Percentiles rank a stretch among this genome's conserved stretches.
Evolutionary conservation across 1,284 basidiomycete species (phyloP).

Genomic region (Irpex lacteus): DNA sequence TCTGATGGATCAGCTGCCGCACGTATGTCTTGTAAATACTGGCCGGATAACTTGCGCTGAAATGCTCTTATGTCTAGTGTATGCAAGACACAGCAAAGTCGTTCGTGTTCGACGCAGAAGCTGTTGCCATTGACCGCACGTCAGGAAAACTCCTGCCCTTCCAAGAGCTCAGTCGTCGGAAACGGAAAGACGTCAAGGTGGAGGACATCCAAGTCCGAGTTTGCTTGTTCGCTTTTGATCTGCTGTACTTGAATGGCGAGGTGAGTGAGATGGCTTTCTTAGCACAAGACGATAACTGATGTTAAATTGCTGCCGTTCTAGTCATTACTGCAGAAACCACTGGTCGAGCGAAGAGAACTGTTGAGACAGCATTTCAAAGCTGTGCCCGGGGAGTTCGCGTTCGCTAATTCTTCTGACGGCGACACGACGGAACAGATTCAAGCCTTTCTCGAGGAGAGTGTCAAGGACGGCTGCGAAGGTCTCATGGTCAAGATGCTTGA

Average conservation of each 20-base stretch:
- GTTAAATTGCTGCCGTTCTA: constrained; percentile 23
- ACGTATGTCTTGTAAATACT: constrained; percentile 43
- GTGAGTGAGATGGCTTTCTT: constrained; percentile 40
- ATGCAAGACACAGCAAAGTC: constrained; percentile 80
- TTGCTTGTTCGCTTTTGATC: constrained; percentile 93
- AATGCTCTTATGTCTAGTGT: constrained; percentile 48
- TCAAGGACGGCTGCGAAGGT: constrained; percentile 98
- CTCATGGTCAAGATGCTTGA: constrained; percentile 99
- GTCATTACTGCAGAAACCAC: constrained; percentile 65
- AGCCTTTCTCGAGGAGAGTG: constrained; percentile 91
- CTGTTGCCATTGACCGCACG: constrained; percentile 90
- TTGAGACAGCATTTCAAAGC: constrained; percentile 79
- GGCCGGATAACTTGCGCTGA: background rate
- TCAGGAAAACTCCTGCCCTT: constrained; percentile 90
- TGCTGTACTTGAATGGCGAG: constrained; percentile 93
- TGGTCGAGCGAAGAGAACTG: constrained; percentile 75
- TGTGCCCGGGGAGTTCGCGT: constrained; percentile 90
- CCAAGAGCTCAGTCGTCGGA: constrained; percentile 93
- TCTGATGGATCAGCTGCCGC: constrained; percentile 88
- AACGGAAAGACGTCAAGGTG: constrained; percentile 96
- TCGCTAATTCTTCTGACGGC: constrained; percentile 88
- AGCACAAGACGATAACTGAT: too few relatives aligned
- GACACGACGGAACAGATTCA: constrained; percentile 94
- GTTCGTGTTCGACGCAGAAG: constrained; percentile 95
- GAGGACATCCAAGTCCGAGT: constrained; percentile 96